Base-by-base conservation (phyloP, 768 basidiomycete species). In the Trichaptum fuscoviolaceum region DNA sequence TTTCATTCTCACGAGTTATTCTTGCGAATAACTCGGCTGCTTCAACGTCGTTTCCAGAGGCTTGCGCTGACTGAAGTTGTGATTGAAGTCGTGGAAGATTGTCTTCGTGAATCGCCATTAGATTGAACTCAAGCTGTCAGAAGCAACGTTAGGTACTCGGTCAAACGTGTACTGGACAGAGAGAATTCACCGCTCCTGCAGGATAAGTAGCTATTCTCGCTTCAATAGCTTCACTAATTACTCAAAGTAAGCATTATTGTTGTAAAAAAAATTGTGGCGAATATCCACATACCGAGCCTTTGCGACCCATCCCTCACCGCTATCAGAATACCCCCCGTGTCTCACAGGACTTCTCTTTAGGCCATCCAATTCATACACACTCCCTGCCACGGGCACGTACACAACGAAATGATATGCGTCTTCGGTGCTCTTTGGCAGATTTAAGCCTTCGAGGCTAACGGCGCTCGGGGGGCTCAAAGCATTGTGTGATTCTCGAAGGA, bases 321-420 rank as follows among this genome's bases (percentile, higher is more conserved):
- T 76, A 64, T 87, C 87, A 25, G 85, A 81, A 68, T 85, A 90
- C 35, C 78, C 71, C n/a, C 92, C 93, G 75, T 99, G 97, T 67
- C 83, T 85, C 20, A 98, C 85, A 1, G 96, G 89, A 68, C 83
- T 79, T 60, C 81, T 78, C 74, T 95, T 93, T 69, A 99, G 78
- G 12, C 96, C 96, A 73, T 99, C 96, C 35, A 99, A 83, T 77
- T 99, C 96, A 77, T 96, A 98, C 58, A 99, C 77, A 25, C 84
- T 83, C 23, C 92, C 96, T 76, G 88, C 83, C 58, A 88, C 79
- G 4, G 96, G 96, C 62, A 96, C 79, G 75, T 98, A 99, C 12
- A 96, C 90, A 57, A 99, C 89, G 73, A 99, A 99, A 72, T 99
- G 96, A 76, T 96, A 99, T 15, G 96, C 96, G 71, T 99, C 97